Evolutionary conservation across 805 yeast species (phyloP).

Genomic region (Candida golubevii): DNA sequence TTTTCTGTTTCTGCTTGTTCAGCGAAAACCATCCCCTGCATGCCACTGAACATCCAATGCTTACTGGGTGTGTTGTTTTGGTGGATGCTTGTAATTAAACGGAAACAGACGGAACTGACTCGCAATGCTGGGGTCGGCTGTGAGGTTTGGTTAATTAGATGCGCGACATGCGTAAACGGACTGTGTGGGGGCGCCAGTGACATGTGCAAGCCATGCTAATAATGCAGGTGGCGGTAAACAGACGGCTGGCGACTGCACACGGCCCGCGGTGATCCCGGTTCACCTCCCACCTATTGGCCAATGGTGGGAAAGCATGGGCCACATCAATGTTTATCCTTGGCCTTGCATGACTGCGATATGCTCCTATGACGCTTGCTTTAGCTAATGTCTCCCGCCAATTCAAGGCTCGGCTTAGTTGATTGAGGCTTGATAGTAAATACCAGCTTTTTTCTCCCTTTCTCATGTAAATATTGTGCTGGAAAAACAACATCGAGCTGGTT

Average conservation of each 20-base stretch:
- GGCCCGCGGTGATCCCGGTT: neutral
- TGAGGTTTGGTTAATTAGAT: neutral
- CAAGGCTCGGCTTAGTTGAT: no score
- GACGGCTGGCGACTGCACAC: conserved; percentile 1
- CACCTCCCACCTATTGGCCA: neutral
- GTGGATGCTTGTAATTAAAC: conserved; percentile 8
- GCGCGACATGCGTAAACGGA: conserved; percentile 4
- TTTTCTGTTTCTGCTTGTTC: neutral
- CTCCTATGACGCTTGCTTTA: no score
- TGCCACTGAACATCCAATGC: no score
- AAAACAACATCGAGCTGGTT: no score
- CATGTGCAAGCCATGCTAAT: neutral
- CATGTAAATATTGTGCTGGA: no score
- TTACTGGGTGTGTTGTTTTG: neutral
- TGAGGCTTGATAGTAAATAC: no score
- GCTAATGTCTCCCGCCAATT: no score
- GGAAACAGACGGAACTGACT: conserved; percentile 1
- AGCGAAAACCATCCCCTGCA: no score
- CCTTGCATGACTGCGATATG: no score
- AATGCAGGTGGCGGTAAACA: conserved; percentile 1
- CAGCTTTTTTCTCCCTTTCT: no score
- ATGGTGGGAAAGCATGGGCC: neutral
- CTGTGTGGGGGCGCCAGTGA: neutral
- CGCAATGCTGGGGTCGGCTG: conserved; percentile 1
- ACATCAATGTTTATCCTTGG: no score